These are phyloP conservation scores for Curvularia lunata DNA, from an alignment of 2,329 filamentous ascomycete genomes.

Conservation along the genomic window DNA sequence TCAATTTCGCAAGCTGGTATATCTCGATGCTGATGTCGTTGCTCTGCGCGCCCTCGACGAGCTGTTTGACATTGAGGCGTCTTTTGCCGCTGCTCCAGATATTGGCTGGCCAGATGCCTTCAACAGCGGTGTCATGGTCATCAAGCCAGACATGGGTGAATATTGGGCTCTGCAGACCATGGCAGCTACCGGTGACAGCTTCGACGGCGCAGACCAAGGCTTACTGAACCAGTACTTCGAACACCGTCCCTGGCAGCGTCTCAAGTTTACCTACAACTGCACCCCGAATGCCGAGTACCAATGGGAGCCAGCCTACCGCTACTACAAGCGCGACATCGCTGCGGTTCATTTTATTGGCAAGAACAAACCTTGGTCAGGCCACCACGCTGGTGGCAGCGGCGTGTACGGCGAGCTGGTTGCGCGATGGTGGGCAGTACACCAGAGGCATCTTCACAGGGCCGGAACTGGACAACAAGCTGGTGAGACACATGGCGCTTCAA, in stretches of 20 bases:
- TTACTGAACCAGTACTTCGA: constrained; percentile 94
- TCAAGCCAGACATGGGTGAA: constrained; percentile 84
- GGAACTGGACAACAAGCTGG: constrained; percentile 9
- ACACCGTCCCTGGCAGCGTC: constrained; percentile 74
- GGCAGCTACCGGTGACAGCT: constrained; percentile 86
- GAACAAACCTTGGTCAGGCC: constrained; percentile 79
- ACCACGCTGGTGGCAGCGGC: constrained; percentile 58
- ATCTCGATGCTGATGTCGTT: constrained; percentile 94
- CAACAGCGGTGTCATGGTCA: constrained; percentile 96
- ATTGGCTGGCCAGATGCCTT: constrained; percentile 98
- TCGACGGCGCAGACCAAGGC: constrained; percentile 96
- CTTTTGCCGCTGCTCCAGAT: constrained; percentile 81
- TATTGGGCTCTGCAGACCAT: constrained; percentile 85
- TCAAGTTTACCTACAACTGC: constrained; percentile 97
- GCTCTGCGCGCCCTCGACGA: constrained; percentile 90
- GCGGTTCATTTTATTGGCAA: constrained; percentile 94
- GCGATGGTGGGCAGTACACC: constrained; percentile 94
- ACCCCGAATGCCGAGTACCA: constrained; percentile 97
- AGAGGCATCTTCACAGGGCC: constrained; percentile 70
- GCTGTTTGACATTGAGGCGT: constrained; percentile 72
- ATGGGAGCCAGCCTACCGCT: constrained; percentile 91
- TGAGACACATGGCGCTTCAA: constrained; percentile 19
- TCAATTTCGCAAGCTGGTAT: constrained; percentile 91
- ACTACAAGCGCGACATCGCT: constrained; percentile 88
- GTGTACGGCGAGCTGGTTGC: constrained; percentile 84